Percentiles rank a stretch among this genome's conserved stretches.
Conservation (phyloP, 306 rosid species). For the Abrus pulchellus region DNA sequence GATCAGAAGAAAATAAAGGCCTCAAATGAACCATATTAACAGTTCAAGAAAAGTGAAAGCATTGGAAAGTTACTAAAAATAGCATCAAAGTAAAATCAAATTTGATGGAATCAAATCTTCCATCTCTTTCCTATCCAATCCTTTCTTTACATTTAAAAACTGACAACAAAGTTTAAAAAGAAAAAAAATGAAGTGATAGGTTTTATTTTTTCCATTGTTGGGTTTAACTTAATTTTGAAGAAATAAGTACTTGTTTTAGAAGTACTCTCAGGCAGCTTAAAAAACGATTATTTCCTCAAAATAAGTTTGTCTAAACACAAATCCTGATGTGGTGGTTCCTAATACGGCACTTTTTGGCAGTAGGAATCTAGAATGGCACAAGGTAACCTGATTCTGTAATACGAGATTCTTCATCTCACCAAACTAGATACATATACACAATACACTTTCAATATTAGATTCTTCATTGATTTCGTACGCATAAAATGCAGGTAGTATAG, state of each 20-base stretch:
- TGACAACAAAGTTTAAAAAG: background rate
- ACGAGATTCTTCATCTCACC: constrained; percentile 34
- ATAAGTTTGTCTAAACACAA: background rate
- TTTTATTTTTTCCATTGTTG: background rate
- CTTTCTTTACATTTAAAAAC: background rate
- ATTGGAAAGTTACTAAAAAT: background rate
- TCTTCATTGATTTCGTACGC: background rate
- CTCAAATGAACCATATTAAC: background rate
- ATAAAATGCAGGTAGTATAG: background rate
- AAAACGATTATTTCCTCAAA: background rate
- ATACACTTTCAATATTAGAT: background rate
- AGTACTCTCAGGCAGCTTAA: background rate
- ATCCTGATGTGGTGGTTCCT: background rate
- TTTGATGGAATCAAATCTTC: background rate
- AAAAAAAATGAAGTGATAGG: background rate
- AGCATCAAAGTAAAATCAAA: constrained; percentile 9
- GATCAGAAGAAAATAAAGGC: constrained; percentile 25
- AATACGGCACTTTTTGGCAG: background rate
- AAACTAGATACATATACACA: background rate
- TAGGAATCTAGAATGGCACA: constrained; percentile 14
- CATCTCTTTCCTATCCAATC: background rate
- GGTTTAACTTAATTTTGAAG: background rate
- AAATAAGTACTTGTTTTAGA: background rate
- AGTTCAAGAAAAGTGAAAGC: background rate
- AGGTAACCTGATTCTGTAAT: background rate